These are phyloP conservation scores for Hygrophorus russula DNA, from an alignment of 768 basidiomycete species.

Conservation along the genomic window DNA sequence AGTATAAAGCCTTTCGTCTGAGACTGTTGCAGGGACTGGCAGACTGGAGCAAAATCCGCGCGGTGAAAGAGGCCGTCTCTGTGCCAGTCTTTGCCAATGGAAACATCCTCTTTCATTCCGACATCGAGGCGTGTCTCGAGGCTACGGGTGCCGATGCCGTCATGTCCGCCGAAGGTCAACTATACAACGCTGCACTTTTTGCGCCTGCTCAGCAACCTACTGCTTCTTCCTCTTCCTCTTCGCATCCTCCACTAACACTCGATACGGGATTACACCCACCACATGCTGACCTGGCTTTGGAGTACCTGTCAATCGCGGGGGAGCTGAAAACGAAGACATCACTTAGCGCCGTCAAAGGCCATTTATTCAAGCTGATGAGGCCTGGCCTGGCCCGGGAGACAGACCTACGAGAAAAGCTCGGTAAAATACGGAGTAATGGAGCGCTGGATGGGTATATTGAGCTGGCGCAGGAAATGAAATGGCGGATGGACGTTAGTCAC, in stretches of 20 bases:
- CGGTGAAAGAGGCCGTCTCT: slow-evolving; percentile 81
- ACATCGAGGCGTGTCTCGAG: slow-evolving; percentile 67
- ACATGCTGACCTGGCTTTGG: slow-evolving; percentile 60
- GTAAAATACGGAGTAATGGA: slow-evolving; percentile 26
- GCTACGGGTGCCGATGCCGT: slow-evolving; percentile 86
- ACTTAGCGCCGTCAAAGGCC: slow-evolving; percentile 75
- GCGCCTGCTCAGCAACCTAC: slow-evolving; percentile 13
- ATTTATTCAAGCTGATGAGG: slow-evolving; percentile 86
- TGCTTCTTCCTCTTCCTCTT: background rate
- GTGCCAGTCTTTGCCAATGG: slow-evolving; percentile 97
- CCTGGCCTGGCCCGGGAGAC: slow-evolving; percentile 56
- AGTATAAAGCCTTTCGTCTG: background rate
- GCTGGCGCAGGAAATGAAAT: slow-evolving; percentile 49
- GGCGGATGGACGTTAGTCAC: slow-evolving; percentile 32
- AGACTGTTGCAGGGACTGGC: slow-evolving; percentile 72
- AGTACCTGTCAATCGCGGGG: slow-evolving; percentile 77
- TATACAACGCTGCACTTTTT: slow-evolving; percentile 88
- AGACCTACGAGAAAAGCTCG: slow-evolving; percentile 67
- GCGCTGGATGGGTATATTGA: slow-evolving; percentile 31
- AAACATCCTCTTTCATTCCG: slow-evolving; percentile 82
- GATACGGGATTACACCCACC: slow-evolving; percentile 31
- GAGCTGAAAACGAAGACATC: slow-evolving; percentile 59
- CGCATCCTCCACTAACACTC: slow-evolving; percentile 1
- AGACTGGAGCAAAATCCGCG: slow-evolving; percentile 81
- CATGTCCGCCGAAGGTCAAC: slow-evolving; percentile 91